phyloP scores from a whole-genome alignment of 75 land plant genomes.

The Sequoiadendron giganteum region DNA sequence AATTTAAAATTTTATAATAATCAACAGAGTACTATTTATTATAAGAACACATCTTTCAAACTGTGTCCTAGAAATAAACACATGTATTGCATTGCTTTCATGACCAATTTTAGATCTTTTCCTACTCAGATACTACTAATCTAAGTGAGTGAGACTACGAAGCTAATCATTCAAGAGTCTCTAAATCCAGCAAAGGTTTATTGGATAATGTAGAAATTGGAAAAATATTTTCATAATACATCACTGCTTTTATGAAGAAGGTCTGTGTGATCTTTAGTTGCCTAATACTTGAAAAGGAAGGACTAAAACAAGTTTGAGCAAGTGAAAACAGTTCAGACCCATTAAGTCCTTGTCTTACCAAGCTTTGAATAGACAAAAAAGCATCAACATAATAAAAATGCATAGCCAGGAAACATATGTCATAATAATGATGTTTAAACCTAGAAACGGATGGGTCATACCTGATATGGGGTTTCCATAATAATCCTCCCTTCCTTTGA shows the following conservation, averaged over 20 bases:
- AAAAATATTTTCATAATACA: no score
- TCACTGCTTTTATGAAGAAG: no score
- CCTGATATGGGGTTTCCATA: constrained; percentile 82
- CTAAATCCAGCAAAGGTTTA: background rate
- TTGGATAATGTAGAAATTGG: no score
- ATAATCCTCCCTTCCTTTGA: constrained; percentile 80
- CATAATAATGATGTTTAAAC: constrained; percentile 2
- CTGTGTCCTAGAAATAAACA: background rate
- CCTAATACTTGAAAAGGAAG: background rate
- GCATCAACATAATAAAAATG: background rate
- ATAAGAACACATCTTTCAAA: background rate
- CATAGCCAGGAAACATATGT: background rate
- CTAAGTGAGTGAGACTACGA: background rate
- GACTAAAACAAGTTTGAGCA: background rate
- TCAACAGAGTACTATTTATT: background rate
- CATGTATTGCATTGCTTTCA: background rate
- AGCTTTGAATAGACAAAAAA: background rate
- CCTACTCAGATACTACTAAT: background rate
- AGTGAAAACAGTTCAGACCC: background rate
- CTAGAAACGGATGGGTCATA: constrained; percentile 13
- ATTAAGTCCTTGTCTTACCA: background rate
- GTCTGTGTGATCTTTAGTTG: background rate
- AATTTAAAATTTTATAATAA: background rate
- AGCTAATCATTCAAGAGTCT: background rate
- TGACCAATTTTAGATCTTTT: background rate